phyloP scores from a whole-genome alignment of 2,329 filamentous ascomycete species.

The Ascocoryne sarcoides region DNA sequence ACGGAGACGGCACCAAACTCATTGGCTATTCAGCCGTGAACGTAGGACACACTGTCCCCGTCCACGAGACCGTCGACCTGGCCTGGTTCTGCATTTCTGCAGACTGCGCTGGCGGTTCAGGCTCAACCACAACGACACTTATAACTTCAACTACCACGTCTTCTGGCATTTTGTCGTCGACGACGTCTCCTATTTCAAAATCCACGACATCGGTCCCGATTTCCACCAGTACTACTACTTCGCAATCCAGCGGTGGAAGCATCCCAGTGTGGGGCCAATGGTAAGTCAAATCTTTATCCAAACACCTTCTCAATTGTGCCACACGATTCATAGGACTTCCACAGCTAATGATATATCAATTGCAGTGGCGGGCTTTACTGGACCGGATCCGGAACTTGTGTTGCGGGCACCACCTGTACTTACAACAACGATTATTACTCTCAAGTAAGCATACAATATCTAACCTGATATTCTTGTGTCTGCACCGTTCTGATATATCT shows the following conservation, averaged over 20 bases:
- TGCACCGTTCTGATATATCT: too few species aligned
- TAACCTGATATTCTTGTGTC: too few species aligned
- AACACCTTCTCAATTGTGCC: too few species aligned
- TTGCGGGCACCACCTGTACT: conserved; percentile 13
- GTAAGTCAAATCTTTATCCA: too few species aligned
- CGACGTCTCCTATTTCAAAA: background rate
- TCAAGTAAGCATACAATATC: too few species aligned
- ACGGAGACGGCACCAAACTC: conserved; percentile 28
- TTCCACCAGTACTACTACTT: conserved; percentile 4
- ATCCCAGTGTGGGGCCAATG: conserved; percentile 21
- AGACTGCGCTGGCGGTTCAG: background rate
- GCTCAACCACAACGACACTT: background rate
- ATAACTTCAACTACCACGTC: background rate
- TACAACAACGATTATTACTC: conserved; percentile 12
- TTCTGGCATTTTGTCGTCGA: conserved; percentile 1
- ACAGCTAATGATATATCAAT: too few species aligned
- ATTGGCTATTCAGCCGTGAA: conserved; percentile 25
- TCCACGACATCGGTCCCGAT: background rate
- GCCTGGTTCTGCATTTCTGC: conserved; percentile 14
- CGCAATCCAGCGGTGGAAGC: conserved; percentile 1
- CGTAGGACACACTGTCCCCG: conserved; percentile 28
- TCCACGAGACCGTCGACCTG: conserved; percentile 23
- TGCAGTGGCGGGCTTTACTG: conserved; percentile 16
- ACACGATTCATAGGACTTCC: too few species aligned
- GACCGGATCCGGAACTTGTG: conserved; percentile 13